Conservation (phyloP, 1,284 basidiomycete genomes). For the Cystobasidiaceae sp. region DNA sequence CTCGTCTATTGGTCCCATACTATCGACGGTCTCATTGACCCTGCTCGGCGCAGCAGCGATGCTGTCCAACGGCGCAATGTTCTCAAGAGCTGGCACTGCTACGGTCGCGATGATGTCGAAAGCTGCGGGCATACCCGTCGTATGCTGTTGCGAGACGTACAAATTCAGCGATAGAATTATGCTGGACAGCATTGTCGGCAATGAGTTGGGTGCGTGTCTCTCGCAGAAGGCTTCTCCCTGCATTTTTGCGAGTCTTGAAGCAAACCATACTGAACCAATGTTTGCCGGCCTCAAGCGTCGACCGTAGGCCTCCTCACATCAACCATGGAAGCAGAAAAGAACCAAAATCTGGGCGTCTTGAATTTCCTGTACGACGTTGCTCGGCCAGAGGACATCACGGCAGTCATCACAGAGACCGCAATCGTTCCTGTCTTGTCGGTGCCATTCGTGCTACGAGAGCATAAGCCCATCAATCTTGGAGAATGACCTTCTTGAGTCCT, state of each 20-base stretch:
- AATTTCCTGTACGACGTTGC: slow-evolving; percentile 88
- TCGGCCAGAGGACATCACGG: slow-evolving; percentile 80
- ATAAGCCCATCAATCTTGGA: slow-evolving; percentile 38
- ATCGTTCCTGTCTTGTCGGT: slow-evolving; percentile 41
- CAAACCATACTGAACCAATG: too few relatives aligned
- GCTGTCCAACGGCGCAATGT: slow-evolving; percentile 90
- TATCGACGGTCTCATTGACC: slow-evolving; percentile 72
- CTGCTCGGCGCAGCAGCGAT: slow-evolving; percentile 90
- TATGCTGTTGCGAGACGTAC: slow-evolving; percentile 97
- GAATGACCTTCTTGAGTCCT: not conserved
- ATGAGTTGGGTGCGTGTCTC: slow-evolving; percentile 70
- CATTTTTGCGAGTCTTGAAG: not conserved
- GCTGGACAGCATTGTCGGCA: slow-evolving; percentile 90
- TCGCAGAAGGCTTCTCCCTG: not conserved
- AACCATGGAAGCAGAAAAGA: slow-evolving; percentile 6
- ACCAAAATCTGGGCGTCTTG: slow-evolving; percentile 61
- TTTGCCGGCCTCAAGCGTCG: slow-evolving; percentile 17
- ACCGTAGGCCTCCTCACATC: slow-evolving; percentile 36
- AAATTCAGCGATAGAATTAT: slow-evolving; percentile 93
- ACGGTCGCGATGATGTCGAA: slow-evolving; percentile 95
- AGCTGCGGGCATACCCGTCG: slow-evolving; percentile 79
- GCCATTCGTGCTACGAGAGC: slow-evolving; percentile 41
- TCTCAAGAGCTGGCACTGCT: slow-evolving; percentile 89
- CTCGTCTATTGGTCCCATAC: slow-evolving; percentile 76
- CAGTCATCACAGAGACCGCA: slow-evolving; percentile 80